Base-by-base conservation (phyloP, 805 yeast genomes). In the Candida hungchunana region DNA sequence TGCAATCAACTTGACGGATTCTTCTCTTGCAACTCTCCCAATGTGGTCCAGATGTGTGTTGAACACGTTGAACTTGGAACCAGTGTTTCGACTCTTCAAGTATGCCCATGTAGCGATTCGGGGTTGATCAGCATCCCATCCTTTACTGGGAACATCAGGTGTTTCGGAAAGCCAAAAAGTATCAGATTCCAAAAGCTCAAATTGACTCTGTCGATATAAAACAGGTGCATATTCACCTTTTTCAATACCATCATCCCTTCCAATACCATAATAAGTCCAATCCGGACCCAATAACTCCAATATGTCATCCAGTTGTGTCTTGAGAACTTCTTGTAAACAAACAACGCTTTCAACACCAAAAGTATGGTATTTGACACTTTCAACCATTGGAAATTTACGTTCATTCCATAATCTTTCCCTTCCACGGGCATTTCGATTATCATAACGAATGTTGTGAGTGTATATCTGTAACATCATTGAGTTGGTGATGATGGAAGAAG, bases 111-210 rank as follows among this genome's bases (percentile, higher is more conserved):
- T 61, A 3, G 64, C 66, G 13, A 68, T 63, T 40, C 77, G 55
- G 7, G 53, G 51, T 19, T 51, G 55, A 2, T 59, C 67, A 0
- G 75, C 75, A 45, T 71, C 77, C 71, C 76, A 70, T 6, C 73
- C 75, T 29, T 46, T 58, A 12, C 76, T 67, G 1, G 81, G 78
- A n/a, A 48, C 56, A 29, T 64, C 67, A 1, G 82, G 82, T 4
- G 78, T 73, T 13, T 64, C 62, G 42, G 77, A 67, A 11, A 76
- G 55, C 82, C 82, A 76, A 36, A 63, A 63, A 8, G 73, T 67
- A 15, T 66, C 63, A n/a, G 60, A 48, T 10, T 64, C 60, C 6
- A 69, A 35, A 24, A 71, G 43, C 24, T 58, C 49, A 59, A 73
- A 67, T 12, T 61, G 62, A 0, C 57, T 35, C 6, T 46, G 46